Conservation (phyloP, 2,329 filamentous ascomycete genomes). For the Drechslerella dactyloides region DNA sequence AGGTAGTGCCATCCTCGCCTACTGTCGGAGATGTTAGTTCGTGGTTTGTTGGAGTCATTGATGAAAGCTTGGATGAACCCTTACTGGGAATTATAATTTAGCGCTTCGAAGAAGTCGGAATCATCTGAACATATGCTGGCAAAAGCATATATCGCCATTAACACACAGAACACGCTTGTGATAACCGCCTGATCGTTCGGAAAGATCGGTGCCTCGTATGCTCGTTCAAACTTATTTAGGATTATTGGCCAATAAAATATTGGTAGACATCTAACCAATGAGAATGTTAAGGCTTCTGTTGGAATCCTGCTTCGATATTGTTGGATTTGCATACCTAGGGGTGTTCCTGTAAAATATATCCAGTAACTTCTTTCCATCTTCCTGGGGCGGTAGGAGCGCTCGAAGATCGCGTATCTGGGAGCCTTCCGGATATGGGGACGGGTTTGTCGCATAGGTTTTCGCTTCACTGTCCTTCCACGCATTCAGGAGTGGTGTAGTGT, state of each 20-base stretch:
- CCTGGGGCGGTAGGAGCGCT: constrained; percentile 21
- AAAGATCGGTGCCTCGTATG: constrained; percentile 47
- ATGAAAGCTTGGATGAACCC: neutral
- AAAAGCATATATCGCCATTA: constrained; percentile 42
- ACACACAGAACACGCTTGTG: constrained; percentile 36
- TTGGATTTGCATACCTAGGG: constrained; percentile 23
- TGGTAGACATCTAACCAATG: constrained; percentile 17
- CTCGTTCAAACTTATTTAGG: constrained; percentile 37
- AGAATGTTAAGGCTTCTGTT: neutral
- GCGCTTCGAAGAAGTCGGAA: constrained; percentile 30
- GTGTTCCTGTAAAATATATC: constrained; percentile 44
- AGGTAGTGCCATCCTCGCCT: constrained; percentile 55
- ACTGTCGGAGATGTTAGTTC: constrained; percentile 15
- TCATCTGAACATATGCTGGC: constrained; percentile 39
- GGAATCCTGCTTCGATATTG: neutral
- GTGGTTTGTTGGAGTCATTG: neutral
- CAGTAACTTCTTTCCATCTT: constrained; percentile 33
- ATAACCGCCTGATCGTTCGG: constrained; percentile 26
- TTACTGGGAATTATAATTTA: constrained; percentile 33
- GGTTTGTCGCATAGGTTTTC: constrained; percentile 29
- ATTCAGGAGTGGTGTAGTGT: constrained; percentile 38
- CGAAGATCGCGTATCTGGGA: constrained; percentile 37
- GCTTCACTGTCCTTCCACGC: constrained; percentile 46
- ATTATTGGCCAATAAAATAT: constrained; percentile 49
- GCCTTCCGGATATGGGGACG: constrained; percentile 12